Conservation (phyloP, 495 filamentous ascomycete species). For the Geopyxis carbonaria region DNA sequence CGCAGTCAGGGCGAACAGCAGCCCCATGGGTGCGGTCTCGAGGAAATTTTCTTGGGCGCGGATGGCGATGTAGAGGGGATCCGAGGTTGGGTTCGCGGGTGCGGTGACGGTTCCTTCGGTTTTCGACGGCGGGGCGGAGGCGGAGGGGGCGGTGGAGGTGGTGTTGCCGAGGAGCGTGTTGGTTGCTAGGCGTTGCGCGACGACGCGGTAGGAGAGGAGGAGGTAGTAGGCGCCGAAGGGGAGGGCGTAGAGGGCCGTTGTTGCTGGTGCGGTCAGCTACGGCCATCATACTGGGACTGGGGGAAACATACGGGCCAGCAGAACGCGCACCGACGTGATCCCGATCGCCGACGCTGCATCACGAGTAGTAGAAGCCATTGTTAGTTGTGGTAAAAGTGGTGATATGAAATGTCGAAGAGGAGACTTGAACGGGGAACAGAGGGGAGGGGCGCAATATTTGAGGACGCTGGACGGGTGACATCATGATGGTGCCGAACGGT, state of each 20-base stretch:
- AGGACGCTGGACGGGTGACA: no score
- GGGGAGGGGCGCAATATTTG: no score
- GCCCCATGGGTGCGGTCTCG: constrained; percentile 10
- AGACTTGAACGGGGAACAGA: no score
- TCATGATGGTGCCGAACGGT: no score
- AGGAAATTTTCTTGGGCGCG: constrained; percentile 13
- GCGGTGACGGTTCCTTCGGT: constrained; percentile 4
- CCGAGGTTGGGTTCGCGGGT: not conserved
- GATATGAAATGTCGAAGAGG: no score
- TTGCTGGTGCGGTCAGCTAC: constrained; percentile 22
- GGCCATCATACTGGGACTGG: not conserved
- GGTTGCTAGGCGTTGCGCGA: constrained; percentile 32
- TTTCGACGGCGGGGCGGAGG: not conserved
- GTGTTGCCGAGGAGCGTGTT: constrained; percentile 6
- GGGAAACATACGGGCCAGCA: not conserved
- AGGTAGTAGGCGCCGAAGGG: constrained; percentile 25
- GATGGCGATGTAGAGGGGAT: constrained; percentile 9
- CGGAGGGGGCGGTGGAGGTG: not conserved
- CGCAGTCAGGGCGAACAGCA: constrained; percentile 25
- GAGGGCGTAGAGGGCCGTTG: constrained; percentile 19
- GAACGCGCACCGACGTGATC: no score
- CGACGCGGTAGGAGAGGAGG: constrained; percentile 37
- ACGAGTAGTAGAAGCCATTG: no score
- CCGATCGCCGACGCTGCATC: no score
- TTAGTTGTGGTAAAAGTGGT: no score